Evolutionary conservation across 2,329 filamentous ascomycete species (phyloP), one percentile per base, ranked within the genome.

Genomic region (Aureobasidium sp.): DNA sequence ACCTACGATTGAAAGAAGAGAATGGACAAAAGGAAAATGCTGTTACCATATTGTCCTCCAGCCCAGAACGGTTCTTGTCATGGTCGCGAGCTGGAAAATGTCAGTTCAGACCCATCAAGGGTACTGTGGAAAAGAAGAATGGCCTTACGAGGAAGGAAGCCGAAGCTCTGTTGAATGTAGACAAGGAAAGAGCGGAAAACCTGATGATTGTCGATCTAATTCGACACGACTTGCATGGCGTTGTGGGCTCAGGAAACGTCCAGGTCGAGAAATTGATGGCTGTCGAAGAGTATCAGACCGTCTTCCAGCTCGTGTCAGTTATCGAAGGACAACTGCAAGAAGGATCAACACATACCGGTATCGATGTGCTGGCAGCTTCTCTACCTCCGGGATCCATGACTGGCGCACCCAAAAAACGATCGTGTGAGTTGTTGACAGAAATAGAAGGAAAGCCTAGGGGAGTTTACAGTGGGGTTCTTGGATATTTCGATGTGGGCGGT

Each of bases 201-300:
- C 82, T 97, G 27, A 97, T 97, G 94, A 97, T 97, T 69, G 92
- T 96, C 2, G 93, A 97, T 73, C 81, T 97, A 0, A 94, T 97
- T n/a, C 84, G 93, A 0, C 93, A 97, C 71, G 93, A 97, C 73
- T 79, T 97, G 13, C 89, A 95, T 73, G 85, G 87, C n/a, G 86
- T 96, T 9, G 90, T 88, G 64, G 90, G 89, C 5, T 82, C 88
- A 1, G 87, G 86, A 0, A 83, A 84, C 63, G 91, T 97, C 0
- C 73, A 77, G 6, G 91, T 96, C 1, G 84, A 87, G 15, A 87
- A 91, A 61, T 78, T 97, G 27, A 88, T 97, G 77, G 83, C 86
- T 63, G 88, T 97, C 0, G 92, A 97, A 74, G 92, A 96, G 71
- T 95, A 96, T 71, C 87, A 89, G 51, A 92, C 87, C 26, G 90